phyloP scores from a whole-genome alignment of 1,284 basidiomycete species.

The Trichosporon asahii region DNA sequence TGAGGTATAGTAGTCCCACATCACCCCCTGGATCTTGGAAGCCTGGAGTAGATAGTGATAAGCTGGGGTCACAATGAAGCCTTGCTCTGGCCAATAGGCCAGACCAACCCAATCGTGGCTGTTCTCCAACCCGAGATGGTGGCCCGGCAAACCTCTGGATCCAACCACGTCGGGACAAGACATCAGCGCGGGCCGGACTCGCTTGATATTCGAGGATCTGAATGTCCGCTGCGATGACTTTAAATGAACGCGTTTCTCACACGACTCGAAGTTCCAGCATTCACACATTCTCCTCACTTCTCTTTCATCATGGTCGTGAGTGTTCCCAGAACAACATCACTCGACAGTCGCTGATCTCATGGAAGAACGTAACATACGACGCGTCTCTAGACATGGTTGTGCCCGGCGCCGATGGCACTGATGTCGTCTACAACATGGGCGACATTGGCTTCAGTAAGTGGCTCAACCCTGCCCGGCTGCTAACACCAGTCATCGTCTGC shows the following conservation, averaged over 20 bases:
- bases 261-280: neutral
- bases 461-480: neutral
- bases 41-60: neutral
- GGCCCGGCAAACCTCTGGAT: neutral
- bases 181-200: neutral
- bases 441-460: constrained; percentile 57
- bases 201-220: neutral
- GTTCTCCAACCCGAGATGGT: neutral
- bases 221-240: neutral
- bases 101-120: neutral
- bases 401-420: constrained; percentile 45
- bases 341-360: neutral
- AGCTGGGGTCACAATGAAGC: neutral
- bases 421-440: constrained; percentile 55
- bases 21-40: too few species aligned
- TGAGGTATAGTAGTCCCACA: neutral
- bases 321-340: neutral
- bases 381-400: constrained; percentile 47
- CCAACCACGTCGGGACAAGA: neutral
- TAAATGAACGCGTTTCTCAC: neutral
- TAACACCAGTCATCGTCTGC: constrained; percentile 55
- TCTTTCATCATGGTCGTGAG: neutral
- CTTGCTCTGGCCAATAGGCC: neutral
- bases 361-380: constrained; percentile 46
- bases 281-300: neutral